Base-by-base conservation (phyloP, 2,329 filamentous ascomycete genomes). In the Tolypocladium endophyticum region DNA sequence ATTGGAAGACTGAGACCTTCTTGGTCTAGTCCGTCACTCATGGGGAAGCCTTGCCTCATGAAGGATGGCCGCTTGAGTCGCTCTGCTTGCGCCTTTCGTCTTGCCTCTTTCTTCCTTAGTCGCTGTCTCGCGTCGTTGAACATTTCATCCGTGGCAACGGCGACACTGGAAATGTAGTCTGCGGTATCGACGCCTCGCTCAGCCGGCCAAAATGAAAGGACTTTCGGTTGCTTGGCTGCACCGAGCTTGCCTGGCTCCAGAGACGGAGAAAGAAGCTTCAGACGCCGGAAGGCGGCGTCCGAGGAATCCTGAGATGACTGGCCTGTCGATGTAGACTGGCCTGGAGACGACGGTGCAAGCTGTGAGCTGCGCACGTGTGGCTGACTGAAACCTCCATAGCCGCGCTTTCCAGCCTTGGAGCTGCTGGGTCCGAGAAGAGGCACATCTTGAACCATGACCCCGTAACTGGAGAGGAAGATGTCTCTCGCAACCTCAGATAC, bases 171-270 rank as follows among this genome's bases (percentile, higher is more conserved):
- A 3, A 74, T 61, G 58, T 78, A 78, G 47, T 68, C 65, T 7
- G 68, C 66, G 2, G 69, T 70, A 23, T 69, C 66, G 3, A 71
- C 64, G 23, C 74, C 76, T 9, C 71, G 71, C 55, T 75, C 68
- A 2, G 67, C 65, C 1, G 76, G 76, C 76, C 76, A 78, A 61
- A 70, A 70, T 6, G 71, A 68, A 1, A 78, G 65, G 1, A 77
- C 60, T 4, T 62, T 66, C 2, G 71, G 67, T 33, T 66, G 64
- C 39, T 69, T 71, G 23, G 66, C 65, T 8, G 64, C 61, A 6
- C 65, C 66, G 56, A 71, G 60, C 28, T 66, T 68, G 1, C 65
- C 66, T 0, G 67, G 50, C 16, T 64, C 61, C 2, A 76, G 47
- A 0, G 68, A 69, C 5, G 73, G 67, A 1, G 69, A 69, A 8